Percentiles rank a stretch among this genome's conserved stretches.
These are phyloP conservation scores for Sparassis latifolia DNA, from an alignment of 1,284 basidiomycete genomes.

Conservation along the genomic window DNA sequence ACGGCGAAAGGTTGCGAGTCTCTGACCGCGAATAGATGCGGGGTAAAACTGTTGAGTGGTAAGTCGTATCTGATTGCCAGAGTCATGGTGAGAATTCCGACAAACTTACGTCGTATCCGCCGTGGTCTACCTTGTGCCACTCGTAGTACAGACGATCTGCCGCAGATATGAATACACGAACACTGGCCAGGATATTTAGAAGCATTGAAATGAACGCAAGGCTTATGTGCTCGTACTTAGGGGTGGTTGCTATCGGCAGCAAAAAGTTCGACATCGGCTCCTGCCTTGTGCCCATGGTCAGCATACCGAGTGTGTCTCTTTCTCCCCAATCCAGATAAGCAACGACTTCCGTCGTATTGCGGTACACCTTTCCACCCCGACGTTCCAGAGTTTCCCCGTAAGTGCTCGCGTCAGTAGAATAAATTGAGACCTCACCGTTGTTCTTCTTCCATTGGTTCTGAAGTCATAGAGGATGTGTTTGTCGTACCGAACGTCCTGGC, in stretches of 20 bases:
- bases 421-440: conserved; percentile 38
- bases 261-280: conserved; percentile 60
- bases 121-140: conserved; percentile 49
- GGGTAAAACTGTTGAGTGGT: conserved; percentile 35
- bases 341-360: conserved; percentile 42
- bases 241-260: conserved; percentile 36
- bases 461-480: conserved; percentile 59
- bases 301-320: conserved; percentile 50
- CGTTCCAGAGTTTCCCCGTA: conserved; percentile 1
- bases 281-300: conserved; percentile 45
- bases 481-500: conserved; percentile 31
- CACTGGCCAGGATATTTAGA: conserved; percentile 30
- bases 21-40: conserved; percentile 32
- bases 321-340: conserved; percentile 57
- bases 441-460: conserved; percentile 46
- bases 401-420: not conserved
- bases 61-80: too few relatives aligned
- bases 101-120: conserved; percentile 3
- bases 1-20: conserved; percentile 46
- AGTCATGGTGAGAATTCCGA: too few relatives aligned
- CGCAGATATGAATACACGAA: conserved; percentile 49
- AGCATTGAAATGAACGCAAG: not conserved
- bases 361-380: conserved; percentile 21
- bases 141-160: conserved; percentile 46
- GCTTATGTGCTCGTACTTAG: conserved; percentile 32